Percentiles rank a stretch among this genome's conserved stretches.
phyloP scores from a whole-genome alignment of 345 rosid genomes.

The Sonneratia alba region DNA sequence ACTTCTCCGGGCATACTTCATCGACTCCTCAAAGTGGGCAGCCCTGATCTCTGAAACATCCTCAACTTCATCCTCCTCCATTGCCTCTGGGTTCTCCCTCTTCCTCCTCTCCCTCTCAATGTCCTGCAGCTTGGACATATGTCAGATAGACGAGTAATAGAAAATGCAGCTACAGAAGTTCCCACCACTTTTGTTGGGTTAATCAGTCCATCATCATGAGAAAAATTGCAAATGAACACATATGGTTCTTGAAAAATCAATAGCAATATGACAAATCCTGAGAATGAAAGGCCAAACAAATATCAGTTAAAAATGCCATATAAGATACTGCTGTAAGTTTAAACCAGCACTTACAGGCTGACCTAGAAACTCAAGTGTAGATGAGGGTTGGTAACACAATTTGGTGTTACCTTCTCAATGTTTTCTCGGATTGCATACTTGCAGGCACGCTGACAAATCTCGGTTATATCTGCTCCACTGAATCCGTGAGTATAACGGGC shows the following conservation, averaged over 20 bases:
- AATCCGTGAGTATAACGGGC: conserved; percentile 84
- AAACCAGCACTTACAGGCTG: too few species aligned
- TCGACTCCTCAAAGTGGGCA: conserved; percentile 83
- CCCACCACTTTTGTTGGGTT: too few species aligned
- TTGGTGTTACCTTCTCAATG: conserved; percentile 63
- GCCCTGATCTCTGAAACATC: conserved; percentile 80
- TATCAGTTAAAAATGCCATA: too few species aligned
- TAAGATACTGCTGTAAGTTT: too few species aligned
- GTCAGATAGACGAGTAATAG: neutral
- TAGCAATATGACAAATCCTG: too few species aligned
- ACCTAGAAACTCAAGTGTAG: too few species aligned
- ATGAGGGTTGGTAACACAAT: too few species aligned
- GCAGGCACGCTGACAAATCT: conserved; percentile 88
- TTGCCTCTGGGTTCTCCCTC: conserved; percentile 77
- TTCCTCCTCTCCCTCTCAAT: conserved; percentile 74
- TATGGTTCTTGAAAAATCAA: too few species aligned
- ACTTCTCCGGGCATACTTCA: conserved; percentile 83
- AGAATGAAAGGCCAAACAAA: too few species aligned
- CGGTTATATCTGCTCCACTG: conserved; percentile 96
- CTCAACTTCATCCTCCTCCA: conserved; percentile 78
- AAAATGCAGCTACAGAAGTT: too few species aligned
- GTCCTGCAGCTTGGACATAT: conserved; percentile 36
- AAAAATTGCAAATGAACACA: neutral
- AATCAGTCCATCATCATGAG: neutral
- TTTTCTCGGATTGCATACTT: conserved; percentile 88